Conservation (phyloP, 257 asterid genomes). For the Solanum microdontum region DNA sequence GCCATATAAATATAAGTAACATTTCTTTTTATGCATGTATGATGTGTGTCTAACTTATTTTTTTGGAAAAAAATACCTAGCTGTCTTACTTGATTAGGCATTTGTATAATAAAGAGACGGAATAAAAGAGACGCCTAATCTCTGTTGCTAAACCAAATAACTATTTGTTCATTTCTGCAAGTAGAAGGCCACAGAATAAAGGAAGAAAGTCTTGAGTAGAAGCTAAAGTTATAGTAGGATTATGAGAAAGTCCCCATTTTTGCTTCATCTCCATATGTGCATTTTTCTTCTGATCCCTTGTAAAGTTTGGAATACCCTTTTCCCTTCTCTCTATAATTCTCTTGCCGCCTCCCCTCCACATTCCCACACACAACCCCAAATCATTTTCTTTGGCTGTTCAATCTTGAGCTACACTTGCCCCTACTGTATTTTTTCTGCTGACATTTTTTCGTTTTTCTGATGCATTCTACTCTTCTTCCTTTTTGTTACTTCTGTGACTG, state of each 20-base stretch:
- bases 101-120: neutral
- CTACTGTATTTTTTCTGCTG: neutral
- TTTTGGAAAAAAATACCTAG: neutral
- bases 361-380: neutral
- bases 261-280: neutral
- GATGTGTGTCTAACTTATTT: neutral
- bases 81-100: neutral
- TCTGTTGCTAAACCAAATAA: neutral
- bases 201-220: neutral
- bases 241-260: neutral
- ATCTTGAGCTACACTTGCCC: neutral
- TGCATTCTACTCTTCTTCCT: neutral
- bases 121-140: neutral
- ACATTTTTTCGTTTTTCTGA: neutral
- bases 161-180: neutral
- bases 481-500: neutral
- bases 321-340: neutral
- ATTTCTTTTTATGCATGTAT: neutral
- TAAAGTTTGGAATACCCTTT: neutral
- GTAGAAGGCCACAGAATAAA: neutral
- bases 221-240: neutral
- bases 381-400: neutral
- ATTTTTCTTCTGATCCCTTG: neutral
- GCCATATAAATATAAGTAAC: neutral
- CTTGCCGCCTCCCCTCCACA: too few relatives aligned